Evolutionary conservation across 306 rosid genomes (phyloP).

Genomic region (Lathyrus aphaca): DNA sequence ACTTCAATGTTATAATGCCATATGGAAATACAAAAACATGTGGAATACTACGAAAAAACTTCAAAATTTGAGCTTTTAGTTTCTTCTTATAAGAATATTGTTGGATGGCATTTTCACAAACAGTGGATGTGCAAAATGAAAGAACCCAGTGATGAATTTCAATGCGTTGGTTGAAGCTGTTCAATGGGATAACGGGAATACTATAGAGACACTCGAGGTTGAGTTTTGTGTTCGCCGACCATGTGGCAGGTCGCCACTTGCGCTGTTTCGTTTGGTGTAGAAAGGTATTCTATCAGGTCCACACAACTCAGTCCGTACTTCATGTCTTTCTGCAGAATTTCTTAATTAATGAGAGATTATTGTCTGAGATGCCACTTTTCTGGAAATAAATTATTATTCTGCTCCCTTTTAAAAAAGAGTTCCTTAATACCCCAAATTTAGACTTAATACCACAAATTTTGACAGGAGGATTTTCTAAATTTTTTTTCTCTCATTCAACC

Average conservation of each 20-base stretch:
- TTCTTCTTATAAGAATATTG: conserved; percentile 6
- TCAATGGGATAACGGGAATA: not conserved
- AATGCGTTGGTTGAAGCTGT: not conserved
- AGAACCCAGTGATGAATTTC: not conserved
- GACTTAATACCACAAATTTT: too few relatives aligned
- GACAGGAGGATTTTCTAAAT: too few relatives aligned
- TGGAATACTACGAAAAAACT: conserved; percentile 9
- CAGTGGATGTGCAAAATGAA: conserved; percentile 31
- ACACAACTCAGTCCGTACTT: too few relatives aligned
- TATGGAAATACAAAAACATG: not conserved
- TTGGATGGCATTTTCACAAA: conserved; percentile 45
- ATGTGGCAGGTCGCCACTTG: not conserved
- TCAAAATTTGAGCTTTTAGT: conserved; percentile 1
- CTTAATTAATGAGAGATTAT: too few relatives aligned
- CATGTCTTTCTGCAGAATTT: too few relatives aligned
- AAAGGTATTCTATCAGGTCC: too few relatives aligned
- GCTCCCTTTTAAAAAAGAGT: too few relatives aligned
- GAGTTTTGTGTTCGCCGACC: not conserved
- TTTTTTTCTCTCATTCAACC: too few relatives aligned
- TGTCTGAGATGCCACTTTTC: too few relatives aligned
- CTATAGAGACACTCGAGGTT: not conserved
- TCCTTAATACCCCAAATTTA: too few relatives aligned
- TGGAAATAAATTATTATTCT: too few relatives aligned
- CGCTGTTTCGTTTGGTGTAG: not conserved
- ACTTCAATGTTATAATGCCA: not conserved